Evolutionary conservation across 106 monocot genomes (phyloP).

Genomic region (Posidonia australis): DNA sequence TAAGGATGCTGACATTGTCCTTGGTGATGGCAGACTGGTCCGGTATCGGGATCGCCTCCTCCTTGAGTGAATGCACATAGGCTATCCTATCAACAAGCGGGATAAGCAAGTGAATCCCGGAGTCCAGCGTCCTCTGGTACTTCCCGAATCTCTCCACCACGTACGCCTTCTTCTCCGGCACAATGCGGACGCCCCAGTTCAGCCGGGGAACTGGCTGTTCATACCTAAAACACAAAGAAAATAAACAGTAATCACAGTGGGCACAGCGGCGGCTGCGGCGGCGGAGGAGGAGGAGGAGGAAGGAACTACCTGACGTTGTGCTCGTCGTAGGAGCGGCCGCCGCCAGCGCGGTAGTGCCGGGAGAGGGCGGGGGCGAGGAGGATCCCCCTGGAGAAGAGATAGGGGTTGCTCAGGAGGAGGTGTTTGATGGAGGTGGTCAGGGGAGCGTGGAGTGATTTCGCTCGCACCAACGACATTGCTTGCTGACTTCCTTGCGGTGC

Average conservation of each 20-base stretch:
- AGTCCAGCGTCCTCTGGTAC: constrained; percentile 8
- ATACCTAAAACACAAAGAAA: constrained; percentile 1
- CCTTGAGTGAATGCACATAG: constrained; percentile 95
- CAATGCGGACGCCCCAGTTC: constrained; percentile 28
- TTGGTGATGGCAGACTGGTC: constrained; percentile 88
- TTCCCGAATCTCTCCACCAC: constrained; percentile 31
- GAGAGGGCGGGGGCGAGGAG: neutral
- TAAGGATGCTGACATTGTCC: constrained; percentile 92
- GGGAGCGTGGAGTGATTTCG: neutral
- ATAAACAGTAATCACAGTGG: neutral
- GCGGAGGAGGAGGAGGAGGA: too few relatives aligned
- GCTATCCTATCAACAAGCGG: constrained; percentile 69
- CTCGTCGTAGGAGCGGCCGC: constrained; percentile 7
- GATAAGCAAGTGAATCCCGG: constrained; percentile 19
- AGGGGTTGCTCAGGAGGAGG: neutral
- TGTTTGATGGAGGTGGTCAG: neutral
- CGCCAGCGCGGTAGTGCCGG: constrained; percentile 3
- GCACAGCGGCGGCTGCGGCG: neutral
- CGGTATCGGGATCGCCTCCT: constrained; percentile 83
- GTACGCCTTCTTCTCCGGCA: constrained; percentile 33
- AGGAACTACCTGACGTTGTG: neutral
- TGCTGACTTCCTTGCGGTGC: neutral
- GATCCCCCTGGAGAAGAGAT: neutral
- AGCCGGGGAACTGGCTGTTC: constrained; percentile 10
- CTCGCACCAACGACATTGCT: neutral